Evolutionary conservation across 306 rosid genomes (phyloP).

Genomic region (Acacia confusa): DNA sequence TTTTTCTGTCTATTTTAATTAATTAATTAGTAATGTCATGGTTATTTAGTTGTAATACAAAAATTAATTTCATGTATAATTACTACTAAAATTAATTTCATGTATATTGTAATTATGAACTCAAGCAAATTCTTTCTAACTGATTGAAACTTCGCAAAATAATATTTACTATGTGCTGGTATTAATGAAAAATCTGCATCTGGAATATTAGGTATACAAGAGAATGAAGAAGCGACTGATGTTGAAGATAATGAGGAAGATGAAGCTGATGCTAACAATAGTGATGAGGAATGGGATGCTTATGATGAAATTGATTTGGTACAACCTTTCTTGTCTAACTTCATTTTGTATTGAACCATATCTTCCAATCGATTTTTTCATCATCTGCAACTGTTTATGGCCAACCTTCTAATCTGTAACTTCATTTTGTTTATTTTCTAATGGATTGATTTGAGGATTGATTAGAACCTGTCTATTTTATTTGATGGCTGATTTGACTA

Average conservation of each 20-base stretch:
- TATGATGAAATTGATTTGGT: conserved; percentile 63
- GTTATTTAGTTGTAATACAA: no score
- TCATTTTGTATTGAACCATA: conserved; percentile 8
- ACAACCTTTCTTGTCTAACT: conserved; percentile 15
- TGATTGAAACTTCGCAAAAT: not conserved
- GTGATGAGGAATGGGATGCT: conserved; percentile 56
- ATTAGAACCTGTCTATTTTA: no score
- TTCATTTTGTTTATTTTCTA: no score
- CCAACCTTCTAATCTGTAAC: no score
- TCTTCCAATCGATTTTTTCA: conserved; percentile 19
- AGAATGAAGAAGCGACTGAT: conserved; percentile 47
- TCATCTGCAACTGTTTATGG: conserved; percentile 84
- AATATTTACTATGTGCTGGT: conserved; percentile 7
- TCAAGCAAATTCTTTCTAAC: no score
- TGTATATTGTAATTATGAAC: no score
- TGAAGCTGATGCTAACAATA: conserved; percentile 54
- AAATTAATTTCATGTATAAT: no score
- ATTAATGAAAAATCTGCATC: conserved; percentile 18
- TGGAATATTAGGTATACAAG: conserved; percentile 40
- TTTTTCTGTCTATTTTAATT: no score
- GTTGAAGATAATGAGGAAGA: conserved; percentile 64
- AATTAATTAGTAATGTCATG: no score
- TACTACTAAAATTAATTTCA: no score
- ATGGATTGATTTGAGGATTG: no score
- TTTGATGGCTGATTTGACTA: no score